These are phyloP conservation scores for Roridomyces roridus DNA, from an alignment of 768 basidiomycete species.

Conservation along the genomic window DNA sequence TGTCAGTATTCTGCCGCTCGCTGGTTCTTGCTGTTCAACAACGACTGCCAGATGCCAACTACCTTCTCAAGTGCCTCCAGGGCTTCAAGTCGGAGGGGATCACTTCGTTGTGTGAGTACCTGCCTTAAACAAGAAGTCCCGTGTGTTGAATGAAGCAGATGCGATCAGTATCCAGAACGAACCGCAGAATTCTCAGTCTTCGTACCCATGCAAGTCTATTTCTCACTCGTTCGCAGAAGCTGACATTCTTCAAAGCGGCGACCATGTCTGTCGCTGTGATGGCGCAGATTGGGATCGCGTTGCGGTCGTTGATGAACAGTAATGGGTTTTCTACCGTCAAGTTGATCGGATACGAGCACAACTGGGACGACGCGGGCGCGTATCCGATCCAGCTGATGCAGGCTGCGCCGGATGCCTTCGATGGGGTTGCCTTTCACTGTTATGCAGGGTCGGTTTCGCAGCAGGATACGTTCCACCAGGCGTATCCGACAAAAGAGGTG, in stretches of 20 bases:
- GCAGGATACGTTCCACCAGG: conserved; percentile 61
- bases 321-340: conserved; percentile 65
- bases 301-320: conserved; percentile 65
- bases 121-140: too few species aligned
- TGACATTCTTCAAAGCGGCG: conserved; percentile 38
- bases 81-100: conserved; percentile 70
- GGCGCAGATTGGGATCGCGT: conserved; percentile 59
- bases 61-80: conserved; percentile 75
- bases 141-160: conserved; percentile 23
- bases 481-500: conserved; percentile 35
- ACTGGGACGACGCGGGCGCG: conserved; percentile 70
- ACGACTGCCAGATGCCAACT: conserved; percentile 64
- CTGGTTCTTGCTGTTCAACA: conserved; percentile 1
- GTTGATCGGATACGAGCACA: conserved; percentile 74
- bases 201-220: conserved; percentile 56
- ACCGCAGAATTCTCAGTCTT: conserved; percentile 63
- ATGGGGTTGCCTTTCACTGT: conserved; percentile 77
- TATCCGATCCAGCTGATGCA: conserved; percentile 74
- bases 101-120: conserved; percentile 40
- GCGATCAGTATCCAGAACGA: conserved; percentile 72
- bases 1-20: not conserved
- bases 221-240: not conserved
- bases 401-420: conserved; percentile 57
- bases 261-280: conserved; percentile 59
- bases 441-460: conserved; percentile 50